Evolutionary conservation across 1,284 basidiomycete genomes (phyloP), one percentile per base, ranked within the genome.

Genomic region (Porodaedalea pini): DNA sequence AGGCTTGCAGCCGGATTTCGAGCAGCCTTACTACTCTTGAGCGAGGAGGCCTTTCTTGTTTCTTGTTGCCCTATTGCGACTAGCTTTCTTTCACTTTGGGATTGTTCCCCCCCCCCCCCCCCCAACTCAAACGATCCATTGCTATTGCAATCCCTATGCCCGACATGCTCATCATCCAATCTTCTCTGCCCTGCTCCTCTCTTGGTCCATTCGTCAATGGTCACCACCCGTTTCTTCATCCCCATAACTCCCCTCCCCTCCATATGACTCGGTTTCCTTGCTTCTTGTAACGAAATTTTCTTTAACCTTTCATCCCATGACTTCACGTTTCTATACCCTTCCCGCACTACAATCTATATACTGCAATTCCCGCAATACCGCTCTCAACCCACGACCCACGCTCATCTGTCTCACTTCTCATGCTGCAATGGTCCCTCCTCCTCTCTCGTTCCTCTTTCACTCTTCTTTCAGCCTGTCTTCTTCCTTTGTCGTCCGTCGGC

Each of bases 301-400:
- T 32, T 41, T 45, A 13, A 23, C 31, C 25, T 32, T 51, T 15
- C 32, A 25, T 48, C 50, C 47, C 53, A 59, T 51, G 58, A 58
- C 43, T 45, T 52, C 21, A 57, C 36, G 50, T 29, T 51, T 55
- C 21, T 55, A 59, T 59, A 59, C 58, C 58, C 58, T 55, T n/a
- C 43, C 48, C 39, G 53, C 53, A 51, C 45, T 54, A 19, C 48
- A 59, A 37, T 17, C 40, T 55, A 45, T 53, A 40, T 32, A 34
- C 52, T 51, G 51, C 56, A 51, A 58, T 54, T 39, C 51, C 34
- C 40, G 21, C 19, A 43, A 29, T 53, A 29, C 39, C 23, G 21
- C 50, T 40, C 29, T 52, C 50, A 39, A 21, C 39, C 36, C 44
- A 21, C 32, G 11, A 21, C 48, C 55, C 23, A 32, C 17, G 32